Evolutionary conservation across 148 eudicot species (phyloP).

Genomic region (Agrostemma githago): DNA sequence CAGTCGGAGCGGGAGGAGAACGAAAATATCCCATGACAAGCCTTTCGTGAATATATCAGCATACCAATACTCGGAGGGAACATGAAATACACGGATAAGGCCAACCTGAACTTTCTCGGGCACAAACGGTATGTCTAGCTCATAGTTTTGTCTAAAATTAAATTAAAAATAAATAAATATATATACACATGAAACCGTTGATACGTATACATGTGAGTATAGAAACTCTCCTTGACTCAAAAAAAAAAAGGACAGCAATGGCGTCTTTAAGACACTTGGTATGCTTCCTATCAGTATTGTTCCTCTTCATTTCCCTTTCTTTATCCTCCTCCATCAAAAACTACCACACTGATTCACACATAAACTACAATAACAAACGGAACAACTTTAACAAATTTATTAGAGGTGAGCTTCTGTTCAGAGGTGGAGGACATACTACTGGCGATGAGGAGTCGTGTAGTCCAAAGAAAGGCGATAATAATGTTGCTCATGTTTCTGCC

Average conservation of each 20-base stretch:
- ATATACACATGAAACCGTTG: no score
- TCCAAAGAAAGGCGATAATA: conserved; percentile 50
- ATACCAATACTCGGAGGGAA: no score
- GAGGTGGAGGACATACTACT: conserved; percentile 47
- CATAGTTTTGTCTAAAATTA: no score
- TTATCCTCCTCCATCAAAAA: not conserved
- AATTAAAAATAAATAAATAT: no score
- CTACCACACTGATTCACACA: conserved; percentile 25
- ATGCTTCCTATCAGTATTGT: not conserved
- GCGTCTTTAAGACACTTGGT: not conserved
- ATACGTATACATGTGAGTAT: no score
- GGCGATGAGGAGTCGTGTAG: conserved; percentile 10
- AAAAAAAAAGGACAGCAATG: not conserved
- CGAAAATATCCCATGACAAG: no score
- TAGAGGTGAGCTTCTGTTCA: conserved; percentile 52
- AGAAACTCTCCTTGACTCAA: not conserved
- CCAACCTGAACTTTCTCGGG: no score
- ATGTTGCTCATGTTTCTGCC: conserved; percentile 44
- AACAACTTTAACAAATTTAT: conserved; percentile 58
- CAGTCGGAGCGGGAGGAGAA: no score
- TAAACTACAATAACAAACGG: conserved; percentile 57
- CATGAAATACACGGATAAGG: no score
- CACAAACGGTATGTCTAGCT: no score
- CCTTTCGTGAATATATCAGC: no score
- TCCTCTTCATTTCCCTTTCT: not conserved